Conservation (phyloP, 208 protist genomes). For the Trichomonas tenax region DNA sequence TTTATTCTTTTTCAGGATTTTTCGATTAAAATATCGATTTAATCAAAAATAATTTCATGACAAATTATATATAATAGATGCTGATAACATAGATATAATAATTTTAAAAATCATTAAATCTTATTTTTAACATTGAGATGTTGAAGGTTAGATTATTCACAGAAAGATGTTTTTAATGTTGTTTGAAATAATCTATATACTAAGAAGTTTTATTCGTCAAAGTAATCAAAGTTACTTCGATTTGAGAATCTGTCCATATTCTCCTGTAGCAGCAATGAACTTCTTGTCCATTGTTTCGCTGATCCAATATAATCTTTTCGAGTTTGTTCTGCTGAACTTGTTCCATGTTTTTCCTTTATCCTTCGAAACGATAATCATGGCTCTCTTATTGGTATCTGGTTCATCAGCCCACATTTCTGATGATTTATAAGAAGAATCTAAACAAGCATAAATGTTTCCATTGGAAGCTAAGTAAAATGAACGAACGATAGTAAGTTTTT, state of each 20-base stretch:
- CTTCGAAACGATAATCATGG: not conserved
- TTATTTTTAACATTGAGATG: too few species aligned
- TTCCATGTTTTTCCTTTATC: not conserved
- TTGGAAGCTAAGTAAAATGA: not conserved
- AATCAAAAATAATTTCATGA: too few species aligned
- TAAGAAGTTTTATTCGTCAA: too few species aligned
- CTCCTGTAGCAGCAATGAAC: not conserved
- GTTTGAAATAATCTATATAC: too few species aligned
- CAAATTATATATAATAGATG: too few species aligned
- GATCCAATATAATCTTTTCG: not conserved
- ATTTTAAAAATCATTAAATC: too few species aligned
- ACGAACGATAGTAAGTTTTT: not conserved
- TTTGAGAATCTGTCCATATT: not conserved
- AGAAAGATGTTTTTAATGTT: too few species aligned
- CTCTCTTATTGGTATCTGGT: not conserved
- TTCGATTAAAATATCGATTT: too few species aligned
- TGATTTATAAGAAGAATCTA: not conserved
- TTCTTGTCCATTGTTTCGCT: not conserved
- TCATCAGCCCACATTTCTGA: not conserved
- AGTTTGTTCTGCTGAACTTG: not conserved
- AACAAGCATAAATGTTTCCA: not conserved
- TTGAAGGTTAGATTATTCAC: too few species aligned
- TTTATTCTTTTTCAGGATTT: too few species aligned
- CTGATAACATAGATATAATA: too few species aligned
- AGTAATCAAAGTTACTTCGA: too few species aligned